Evolutionary conservation across 257 asterid species (phyloP).

Genomic region (Solanum boliviense): DNA sequence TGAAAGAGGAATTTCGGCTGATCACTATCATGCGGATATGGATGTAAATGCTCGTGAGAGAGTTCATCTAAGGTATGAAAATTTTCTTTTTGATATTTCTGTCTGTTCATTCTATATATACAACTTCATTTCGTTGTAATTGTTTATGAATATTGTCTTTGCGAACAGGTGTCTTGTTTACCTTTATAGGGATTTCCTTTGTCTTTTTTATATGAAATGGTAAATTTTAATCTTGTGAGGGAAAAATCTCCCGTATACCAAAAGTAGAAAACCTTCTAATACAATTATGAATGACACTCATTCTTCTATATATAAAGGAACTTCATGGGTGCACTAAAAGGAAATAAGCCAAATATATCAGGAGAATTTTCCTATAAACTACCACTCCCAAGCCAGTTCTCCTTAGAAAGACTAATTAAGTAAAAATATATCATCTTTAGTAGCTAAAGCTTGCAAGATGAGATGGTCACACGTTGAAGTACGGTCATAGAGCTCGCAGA

Average conservation of each 20-base stretch:
- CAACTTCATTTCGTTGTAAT: not conserved
- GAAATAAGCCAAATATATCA: not conserved
- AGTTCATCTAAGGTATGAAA: conserved; percentile 62
- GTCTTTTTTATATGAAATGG: not conserved
- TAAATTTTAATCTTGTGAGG: not conserved
- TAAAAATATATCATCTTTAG: not conserved
- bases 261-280: not conserved
- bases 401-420: not conserved
- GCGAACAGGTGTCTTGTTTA: not conserved
- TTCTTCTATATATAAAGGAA: not conserved
- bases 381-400: not conserved
- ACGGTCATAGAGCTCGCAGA: not conserved
- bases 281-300: not conserved
- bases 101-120: not conserved
- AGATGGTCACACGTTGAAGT: not conserved
- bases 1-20: conserved; percentile 71
- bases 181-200: not conserved
- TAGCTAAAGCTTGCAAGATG: not conserved
- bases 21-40: conserved; percentile 91
- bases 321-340: not conserved
- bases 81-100: not conserved
- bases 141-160: not conserved
- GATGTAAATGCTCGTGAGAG: conserved; percentile 77
- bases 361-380: not conserved
- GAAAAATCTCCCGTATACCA: not conserved